phyloP scores from a whole-genome alignment of 139 green algal genomes.

The Chlorella sp. region DNA sequence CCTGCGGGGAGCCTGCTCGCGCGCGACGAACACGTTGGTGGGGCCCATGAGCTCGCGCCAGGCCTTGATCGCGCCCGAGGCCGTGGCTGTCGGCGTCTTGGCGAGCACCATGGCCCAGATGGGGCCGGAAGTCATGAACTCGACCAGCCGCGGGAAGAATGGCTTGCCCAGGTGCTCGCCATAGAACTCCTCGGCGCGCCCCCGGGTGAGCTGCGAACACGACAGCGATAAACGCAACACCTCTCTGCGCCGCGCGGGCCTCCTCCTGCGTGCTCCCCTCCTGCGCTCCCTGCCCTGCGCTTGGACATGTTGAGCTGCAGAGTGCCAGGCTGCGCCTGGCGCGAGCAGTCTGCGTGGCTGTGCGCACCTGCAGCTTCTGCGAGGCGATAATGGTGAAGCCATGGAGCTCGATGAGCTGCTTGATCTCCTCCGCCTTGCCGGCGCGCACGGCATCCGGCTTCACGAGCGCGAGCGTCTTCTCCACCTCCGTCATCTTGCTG shows the following conservation, averaged over 20 bases:
- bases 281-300: too few species aligned
- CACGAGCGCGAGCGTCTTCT: conserved; percentile 65
- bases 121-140: conserved; percentile 76
- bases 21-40: conserved; percentile 59
- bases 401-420: conserved; percentile 55
- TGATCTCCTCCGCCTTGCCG: conserved; percentile 59
- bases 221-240: too few species aligned
- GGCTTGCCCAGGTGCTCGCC: conserved; percentile 69
- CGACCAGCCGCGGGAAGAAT: conserved; percentile 63
- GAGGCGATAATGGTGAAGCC: conserved; percentile 67
- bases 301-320: too few species aligned
- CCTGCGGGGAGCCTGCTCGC: conserved; percentile 44
- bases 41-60: conserved; percentile 76
- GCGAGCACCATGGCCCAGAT: conserved; percentile 63
- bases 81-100: too few species aligned
- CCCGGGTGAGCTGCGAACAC: conserved; percentile 49
- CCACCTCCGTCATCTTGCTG: conserved; percentile 11
- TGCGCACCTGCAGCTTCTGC: conserved; percentile 50
- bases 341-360: too few species aligned
- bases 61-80: conserved; percentile 47
- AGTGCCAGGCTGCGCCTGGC: too few species aligned
- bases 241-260: too few species aligned
- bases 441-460: conserved; percentile 65
- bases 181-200: conserved; percentile 73
- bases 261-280: too few species aligned